phyloP scores from a whole-genome alignment of 1,284 basidiomycete genomes.

The Apiotrichum siamense region DNA sequence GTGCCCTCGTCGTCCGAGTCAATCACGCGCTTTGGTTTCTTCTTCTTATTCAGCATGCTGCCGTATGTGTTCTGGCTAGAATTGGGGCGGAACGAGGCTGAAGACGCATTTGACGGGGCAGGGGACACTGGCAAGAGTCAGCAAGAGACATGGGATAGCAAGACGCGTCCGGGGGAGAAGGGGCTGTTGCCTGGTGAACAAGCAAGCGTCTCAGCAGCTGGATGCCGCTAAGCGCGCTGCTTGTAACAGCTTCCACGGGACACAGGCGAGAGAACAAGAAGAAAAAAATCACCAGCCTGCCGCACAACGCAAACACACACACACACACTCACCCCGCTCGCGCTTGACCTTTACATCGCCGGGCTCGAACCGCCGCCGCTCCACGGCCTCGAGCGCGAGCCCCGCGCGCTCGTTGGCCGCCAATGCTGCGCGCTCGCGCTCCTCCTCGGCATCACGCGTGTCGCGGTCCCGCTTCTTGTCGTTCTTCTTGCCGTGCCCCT shows the following conservation, averaged over 20 bases:
- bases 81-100: conserved; percentile 25
- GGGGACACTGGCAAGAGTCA: conserved; percentile 28
- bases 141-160: conserved; percentile 3
- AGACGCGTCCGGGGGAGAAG: too few species aligned
- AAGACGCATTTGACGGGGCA: conserved; percentile 38
- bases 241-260: neutral
- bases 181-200: too few species aligned
- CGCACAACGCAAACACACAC: neutral
- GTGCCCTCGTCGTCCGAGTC: conserved; percentile 66
- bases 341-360: conserved; percentile 37
- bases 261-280: neutral
- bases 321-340: conserved; percentile 27
- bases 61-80: conserved; percentile 29
- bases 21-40: conserved; percentile 69
- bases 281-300: neutral
- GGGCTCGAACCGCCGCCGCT: conserved; percentile 16
- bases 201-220: too few species aligned
- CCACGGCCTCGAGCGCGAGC: conserved; percentile 29
- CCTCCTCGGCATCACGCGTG: conserved; percentile 52
- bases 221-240: too few species aligned
- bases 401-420: conserved; percentile 31
- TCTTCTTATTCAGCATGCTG: conserved; percentile 62
- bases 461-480: conserved; percentile 56
- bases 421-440: conserved; percentile 56
- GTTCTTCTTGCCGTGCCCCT: conserved; percentile 50